Percentiles rank a stretch among this genome's conserved stretches.
Conservation (phyloP, 169 alveolate genomes). For the Cryptosporidium felis region DNA sequence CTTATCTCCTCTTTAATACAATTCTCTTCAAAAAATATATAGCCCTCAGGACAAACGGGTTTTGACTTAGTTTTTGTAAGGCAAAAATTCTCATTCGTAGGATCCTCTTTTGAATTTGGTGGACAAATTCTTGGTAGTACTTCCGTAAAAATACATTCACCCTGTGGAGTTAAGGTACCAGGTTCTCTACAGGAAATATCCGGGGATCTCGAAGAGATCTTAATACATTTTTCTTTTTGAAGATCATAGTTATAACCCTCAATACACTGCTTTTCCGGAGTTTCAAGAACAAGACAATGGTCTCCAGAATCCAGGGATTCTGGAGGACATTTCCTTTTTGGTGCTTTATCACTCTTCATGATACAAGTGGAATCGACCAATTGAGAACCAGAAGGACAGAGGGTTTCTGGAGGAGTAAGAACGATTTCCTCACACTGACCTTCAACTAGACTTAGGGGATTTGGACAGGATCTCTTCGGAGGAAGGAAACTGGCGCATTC, state of each 20-base stretch:
- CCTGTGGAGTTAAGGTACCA: background rate
- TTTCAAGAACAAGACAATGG: conserved; percentile 12
- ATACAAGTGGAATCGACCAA: conserved; percentile 17
- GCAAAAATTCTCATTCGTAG: conserved; percentile 27
- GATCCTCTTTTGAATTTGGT: conserved; percentile 12
- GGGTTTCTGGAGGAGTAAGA: background rate
- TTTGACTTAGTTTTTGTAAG: background rate
- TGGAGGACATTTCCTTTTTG: conserved; percentile 33
- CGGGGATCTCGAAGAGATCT: conserved; percentile 22
- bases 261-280: conserved; percentile 57
- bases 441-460: background rate
- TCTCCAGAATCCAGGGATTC: conserved; percentile 54
- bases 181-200: conserved; percentile 42
- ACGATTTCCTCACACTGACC: conserved; percentile 35
- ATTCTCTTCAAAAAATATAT: background rate
- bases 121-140: conserved; percentile 32
- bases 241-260: conserved; percentile 23
- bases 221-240: conserved; percentile 30
- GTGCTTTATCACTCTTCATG: background rate
- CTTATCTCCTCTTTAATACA: conserved; percentile 6
- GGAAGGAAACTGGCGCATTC: conserved; percentile 42
- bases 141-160: conserved; percentile 21
- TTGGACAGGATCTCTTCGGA: conserved; percentile 53
- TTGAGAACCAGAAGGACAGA: conserved; percentile 33
- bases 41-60: conserved; percentile 55